These are phyloP conservation scores for Schwanniomyces polymorphus DNA, from an alignment of 805 yeast species.

Conservation along the genomic window DNA sequence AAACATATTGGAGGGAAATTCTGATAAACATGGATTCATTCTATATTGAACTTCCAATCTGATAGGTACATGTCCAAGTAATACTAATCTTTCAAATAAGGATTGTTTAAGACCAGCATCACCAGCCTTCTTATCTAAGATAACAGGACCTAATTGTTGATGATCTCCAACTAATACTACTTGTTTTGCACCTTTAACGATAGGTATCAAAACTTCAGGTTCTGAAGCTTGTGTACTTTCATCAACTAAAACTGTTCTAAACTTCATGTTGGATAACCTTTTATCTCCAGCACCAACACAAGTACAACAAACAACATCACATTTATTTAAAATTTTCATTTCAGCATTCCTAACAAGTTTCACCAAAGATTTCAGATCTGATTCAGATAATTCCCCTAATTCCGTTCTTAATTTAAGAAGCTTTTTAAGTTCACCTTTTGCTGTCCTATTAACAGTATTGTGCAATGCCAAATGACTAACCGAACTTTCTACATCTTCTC, in stretches of 20 bases:
- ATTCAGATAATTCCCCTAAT: conserved; percentile 63
- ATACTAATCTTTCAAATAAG: conserved; percentile 79
- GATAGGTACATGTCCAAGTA: conserved; percentile 81
- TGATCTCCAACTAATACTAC: conserved; percentile 93
- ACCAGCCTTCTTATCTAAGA: conserved; percentile 75
- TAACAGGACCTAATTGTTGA: conserved; percentile 92
- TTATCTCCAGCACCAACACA: conserved; percentile 90
- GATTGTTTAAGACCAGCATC: conserved; percentile 88
- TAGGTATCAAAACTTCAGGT: conserved; percentile 87
- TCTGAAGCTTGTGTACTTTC: conserved; percentile 95
- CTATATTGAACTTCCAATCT: conserved; percentile 91
- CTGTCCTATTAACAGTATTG: conserved; percentile 45
- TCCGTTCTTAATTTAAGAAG: conserved; percentile 59
- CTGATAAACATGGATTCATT: conserved; percentile 88
- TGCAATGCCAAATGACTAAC: conserved; percentile 60
- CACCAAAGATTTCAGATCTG: conserved; percentile 49
- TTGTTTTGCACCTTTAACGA: conserved; percentile 86
- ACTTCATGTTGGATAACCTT: conserved; percentile 54
- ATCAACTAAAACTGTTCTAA: conserved; percentile 82
- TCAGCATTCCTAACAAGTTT: conserved; percentile 50
- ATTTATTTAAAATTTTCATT: conserved; percentile 45
- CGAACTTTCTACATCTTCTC: conserved; percentile 77
- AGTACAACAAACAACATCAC: conserved; percentile 85
- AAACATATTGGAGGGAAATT: conserved; percentile 87
- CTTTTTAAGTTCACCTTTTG: conserved; percentile 59